phyloP scores from a whole-genome alignment of 306 rosid genomes.

The Chamaecrista fasciculata region DNA sequence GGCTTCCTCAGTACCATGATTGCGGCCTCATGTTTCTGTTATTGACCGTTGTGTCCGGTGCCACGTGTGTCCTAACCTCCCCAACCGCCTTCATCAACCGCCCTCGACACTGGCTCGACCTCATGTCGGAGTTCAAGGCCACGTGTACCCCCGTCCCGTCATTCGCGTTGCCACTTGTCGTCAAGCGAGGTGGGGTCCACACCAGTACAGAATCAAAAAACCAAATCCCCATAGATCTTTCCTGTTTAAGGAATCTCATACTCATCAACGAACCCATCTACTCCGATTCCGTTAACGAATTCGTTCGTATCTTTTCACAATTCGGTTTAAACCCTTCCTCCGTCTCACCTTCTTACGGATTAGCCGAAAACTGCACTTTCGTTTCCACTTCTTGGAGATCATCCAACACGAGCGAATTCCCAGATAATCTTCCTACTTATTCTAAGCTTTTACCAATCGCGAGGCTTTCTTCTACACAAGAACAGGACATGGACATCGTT shows the following conservation, averaged over 20 bases:
- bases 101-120: constrained; percentile 71
- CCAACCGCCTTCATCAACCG: constrained; percentile 54
- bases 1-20: constrained; percentile 89
- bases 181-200: constrained; percentile 65
- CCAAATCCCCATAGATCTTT: constrained; percentile 41
- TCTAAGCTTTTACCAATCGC: constrained; percentile 66
- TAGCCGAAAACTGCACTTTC: constrained; percentile 87
- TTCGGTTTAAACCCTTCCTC: constrained; percentile 53
- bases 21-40: constrained; percentile 84
- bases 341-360: constrained; percentile 73
- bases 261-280: constrained; percentile 75
- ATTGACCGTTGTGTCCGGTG: constrained; percentile 61
- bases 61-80: constrained; percentile 62
- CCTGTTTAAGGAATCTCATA: constrained; percentile 54
- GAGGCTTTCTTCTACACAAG: constrained; percentile 34
- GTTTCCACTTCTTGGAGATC: constrained; percentile 77
- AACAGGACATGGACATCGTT: constrained; percentile 59
- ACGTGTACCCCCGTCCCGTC: constrained; percentile 85
- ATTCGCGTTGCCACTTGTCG: constrained; percentile 60
- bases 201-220: constrained; percentile 26
- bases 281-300: constrained; percentile 49
- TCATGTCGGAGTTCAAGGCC: constrained; percentile 59
- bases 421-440: constrained; percentile 57
- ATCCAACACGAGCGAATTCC: too few species aligned
- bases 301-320: constrained; percentile 41